phyloP scores from a whole-genome alignment of 1,284 basidiomycete genomes.

The Malassezia equina region DNA sequence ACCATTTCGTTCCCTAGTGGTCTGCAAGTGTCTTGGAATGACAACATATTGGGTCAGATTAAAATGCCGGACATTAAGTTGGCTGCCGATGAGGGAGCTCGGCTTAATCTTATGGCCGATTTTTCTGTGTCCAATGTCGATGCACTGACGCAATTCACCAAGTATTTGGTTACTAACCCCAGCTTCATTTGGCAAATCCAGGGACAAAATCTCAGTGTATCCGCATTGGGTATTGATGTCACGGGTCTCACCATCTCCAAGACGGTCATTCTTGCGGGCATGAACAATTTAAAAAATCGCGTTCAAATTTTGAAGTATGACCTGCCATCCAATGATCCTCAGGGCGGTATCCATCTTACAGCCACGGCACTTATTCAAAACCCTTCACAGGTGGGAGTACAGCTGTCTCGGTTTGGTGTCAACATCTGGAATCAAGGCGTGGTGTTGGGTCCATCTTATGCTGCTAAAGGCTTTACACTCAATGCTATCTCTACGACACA shows the following conservation, averaged over 20 bases:
- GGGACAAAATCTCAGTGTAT: conserved; percentile 59
- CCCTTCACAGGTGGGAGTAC: conserved; percentile 67
- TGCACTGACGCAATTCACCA: conserved; percentile 61
- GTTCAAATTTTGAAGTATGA: conserved; percentile 64
- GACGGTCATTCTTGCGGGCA: conserved; percentile 61
- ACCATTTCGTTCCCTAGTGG: conserved; percentile 60
- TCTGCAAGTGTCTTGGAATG: conserved; percentile 59
- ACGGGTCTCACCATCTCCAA: conserved; percentile 56
- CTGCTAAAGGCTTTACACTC: conserved; percentile 54
- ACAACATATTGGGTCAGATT: conserved; percentile 57
- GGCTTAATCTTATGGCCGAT: conserved; percentile 55
- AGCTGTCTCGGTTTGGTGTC: conserved; percentile 59
- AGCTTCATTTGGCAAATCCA: conserved; percentile 66
- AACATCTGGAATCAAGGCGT: conserved; percentile 55
- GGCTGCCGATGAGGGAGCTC: conserved; percentile 57
- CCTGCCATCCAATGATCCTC: conserved; percentile 62
- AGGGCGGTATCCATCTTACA: conserved; percentile 64
- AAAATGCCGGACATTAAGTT: conserved; percentile 55
- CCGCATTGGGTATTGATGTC: conserved; percentile 51
- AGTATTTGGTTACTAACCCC: conserved; percentile 58
- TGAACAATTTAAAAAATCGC: conserved; percentile 60
- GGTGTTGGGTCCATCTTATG: conserved; percentile 58
- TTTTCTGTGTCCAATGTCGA: conserved; percentile 59
- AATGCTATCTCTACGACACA: conserved; percentile 55
- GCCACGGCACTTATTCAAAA: conserved; percentile 59